phyloP scores from a whole-genome alignment of 768 basidiomycete species.

The Strobilomyces echinocephalus region DNA sequence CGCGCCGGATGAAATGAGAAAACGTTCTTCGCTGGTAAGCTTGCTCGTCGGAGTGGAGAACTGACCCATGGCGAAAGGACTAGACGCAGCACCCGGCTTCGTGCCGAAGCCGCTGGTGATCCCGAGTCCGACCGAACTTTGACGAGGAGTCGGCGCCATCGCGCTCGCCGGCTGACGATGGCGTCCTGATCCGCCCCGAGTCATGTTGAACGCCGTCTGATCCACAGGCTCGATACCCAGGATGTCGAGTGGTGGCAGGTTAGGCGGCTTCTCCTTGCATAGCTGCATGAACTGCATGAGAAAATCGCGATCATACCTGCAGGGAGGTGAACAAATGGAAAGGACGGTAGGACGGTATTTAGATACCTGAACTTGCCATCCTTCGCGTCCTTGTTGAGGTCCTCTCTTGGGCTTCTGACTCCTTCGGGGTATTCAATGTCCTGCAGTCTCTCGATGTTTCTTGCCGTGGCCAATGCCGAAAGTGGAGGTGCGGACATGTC shows the following conservation, averaged over 20 bases:
- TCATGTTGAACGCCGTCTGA: slow-evolving; percentile 45
- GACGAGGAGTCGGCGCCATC: slow-evolving; percentile 42
- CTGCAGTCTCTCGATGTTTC: slow-evolving; percentile 77
- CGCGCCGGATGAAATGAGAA: slow-evolving; percentile 36
- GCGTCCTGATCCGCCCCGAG: slow-evolving; percentile 62
- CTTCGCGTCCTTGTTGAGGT: slow-evolving; percentile 78
- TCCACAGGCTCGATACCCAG: slow-evolving; percentile 84
- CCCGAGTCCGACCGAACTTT: slow-evolving; percentile 48
- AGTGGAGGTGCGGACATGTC: slow-evolving; percentile 29
- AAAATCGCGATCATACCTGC: slow-evolving; percentile 95
- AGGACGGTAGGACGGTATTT: background rate
- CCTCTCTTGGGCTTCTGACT: slow-evolving; percentile 73
- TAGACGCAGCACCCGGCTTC: slow-evolving; percentile 29
- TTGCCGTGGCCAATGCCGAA: slow-evolving; percentile 75
- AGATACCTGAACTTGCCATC: slow-evolving; percentile 84
- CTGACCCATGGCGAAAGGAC: slow-evolving; percentile 60
- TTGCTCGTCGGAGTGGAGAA: slow-evolving; percentile 53
- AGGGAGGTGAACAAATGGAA: slow-evolving; percentile 7
- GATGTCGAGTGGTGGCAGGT: slow-evolving; percentile 81
- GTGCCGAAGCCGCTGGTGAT: slow-evolving; percentile 23
- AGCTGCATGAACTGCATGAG: slow-evolving; percentile 92
- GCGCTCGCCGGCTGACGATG: slow-evolving; percentile 45
- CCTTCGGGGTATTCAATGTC: slow-evolving; percentile 78
- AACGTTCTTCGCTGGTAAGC: slow-evolving; percentile 70
- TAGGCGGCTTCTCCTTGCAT: slow-evolving; percentile 93